phyloP scores from a whole-genome alignment of 2,329 filamentous ascomycete genomes.

The Diatrype stigma region DNA sequence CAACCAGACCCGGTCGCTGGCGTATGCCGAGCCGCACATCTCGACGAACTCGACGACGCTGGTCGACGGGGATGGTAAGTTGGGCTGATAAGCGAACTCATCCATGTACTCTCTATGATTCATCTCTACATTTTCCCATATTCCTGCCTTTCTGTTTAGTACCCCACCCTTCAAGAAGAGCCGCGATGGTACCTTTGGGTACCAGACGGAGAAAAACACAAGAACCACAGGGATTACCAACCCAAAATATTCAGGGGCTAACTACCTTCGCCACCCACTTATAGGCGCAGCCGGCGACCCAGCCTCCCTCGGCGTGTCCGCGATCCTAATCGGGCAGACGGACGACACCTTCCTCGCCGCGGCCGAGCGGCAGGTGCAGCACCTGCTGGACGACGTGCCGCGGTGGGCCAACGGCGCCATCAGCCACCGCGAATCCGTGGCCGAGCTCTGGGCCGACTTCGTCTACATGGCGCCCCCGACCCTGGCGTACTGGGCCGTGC shows the following conservation, averaged over 20 bases:
- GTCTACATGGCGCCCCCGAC: constrained; percentile 47
- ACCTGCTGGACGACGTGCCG: constrained; percentile 35
- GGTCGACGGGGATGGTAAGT: constrained; percentile 12
- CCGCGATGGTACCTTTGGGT: too few relatives aligned
- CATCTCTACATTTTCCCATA: too few relatives aligned
- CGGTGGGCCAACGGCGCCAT: constrained; percentile 43
- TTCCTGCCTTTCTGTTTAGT: too few relatives aligned
- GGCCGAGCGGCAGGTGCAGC: constrained; percentile 35
- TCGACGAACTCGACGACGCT: constrained; percentile 18
- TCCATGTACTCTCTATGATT: too few relatives aligned
- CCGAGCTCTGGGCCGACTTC: constrained; percentile 46
- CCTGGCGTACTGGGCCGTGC: constrained; percentile 41
- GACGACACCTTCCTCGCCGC: constrained; percentile 30
- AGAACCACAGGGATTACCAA: too few relatives aligned
- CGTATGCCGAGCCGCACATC: constrained; percentile 20
- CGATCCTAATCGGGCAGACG: constrained; percentile 37
- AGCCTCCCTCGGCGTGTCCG: constrained; percentile 39
- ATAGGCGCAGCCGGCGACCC: constrained; percentile 38
- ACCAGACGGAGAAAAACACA: too few relatives aligned
- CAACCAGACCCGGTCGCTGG: constrained; percentile 14
- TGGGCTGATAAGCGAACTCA: too few relatives aligned
- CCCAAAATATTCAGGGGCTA: too few relatives aligned
- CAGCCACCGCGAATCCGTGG: constrained; percentile 37
- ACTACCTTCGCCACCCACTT: constrained; percentile 1
- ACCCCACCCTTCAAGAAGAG: neutral